Evolutionary conservation across 2,329 filamentous ascomycete species (phyloP), one percentile per base, ranked within the genome.

Genomic region (Nannizzia gypsea): DNA sequence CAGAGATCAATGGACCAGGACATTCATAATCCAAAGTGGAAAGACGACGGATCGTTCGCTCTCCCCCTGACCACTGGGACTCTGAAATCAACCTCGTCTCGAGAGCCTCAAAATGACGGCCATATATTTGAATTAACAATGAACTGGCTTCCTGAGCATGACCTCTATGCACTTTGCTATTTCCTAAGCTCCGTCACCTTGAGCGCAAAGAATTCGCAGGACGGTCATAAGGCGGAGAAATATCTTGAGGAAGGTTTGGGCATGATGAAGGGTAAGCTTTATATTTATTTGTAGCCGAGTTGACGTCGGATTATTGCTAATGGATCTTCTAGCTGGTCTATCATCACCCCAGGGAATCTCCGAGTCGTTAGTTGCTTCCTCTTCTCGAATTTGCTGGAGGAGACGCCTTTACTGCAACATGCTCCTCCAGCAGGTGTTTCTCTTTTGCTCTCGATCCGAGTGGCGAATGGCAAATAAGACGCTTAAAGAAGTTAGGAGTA

Each of bases 361-460:
- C 0, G 76, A 82, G 56, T 80, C 83, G 0, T 73, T 88, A 15
- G 77, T 80, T 42, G 79, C 80, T 55, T 83, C 83, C 9, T 78
- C 84, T 28, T 73, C 78, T 63, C 78, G 84, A 54, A 78, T 81
- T 8, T 78, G 81, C 62, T 90, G 86, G 85, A 81, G 85, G 57
- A 78, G 76, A 60, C 79, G 84, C 58, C 77, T 89, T 6, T 81
- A 83, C 61, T 85, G 83, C 69, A 87, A 89, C 63, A 77, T 90
- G 38, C 81, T 86, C 57, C 78, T 90, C n/a, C 79, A 91, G 17
- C 81, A 86, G 26, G 84, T 85, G 2, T 81, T 93, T 57, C 79
- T 87, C 59, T 80, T 83, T 1, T 88, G 86, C 52, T 85, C 83
- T 46, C 82, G 85, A 56, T 87, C 85, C 46, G 83, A 89, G 62